A percentile compares a stretch with the other conserved stretches of the same genome.
Evolutionary conservation across 2,329 filamentous ascomycete species (phyloP).

Genomic region (Diaporthe ilicicola): DNA sequence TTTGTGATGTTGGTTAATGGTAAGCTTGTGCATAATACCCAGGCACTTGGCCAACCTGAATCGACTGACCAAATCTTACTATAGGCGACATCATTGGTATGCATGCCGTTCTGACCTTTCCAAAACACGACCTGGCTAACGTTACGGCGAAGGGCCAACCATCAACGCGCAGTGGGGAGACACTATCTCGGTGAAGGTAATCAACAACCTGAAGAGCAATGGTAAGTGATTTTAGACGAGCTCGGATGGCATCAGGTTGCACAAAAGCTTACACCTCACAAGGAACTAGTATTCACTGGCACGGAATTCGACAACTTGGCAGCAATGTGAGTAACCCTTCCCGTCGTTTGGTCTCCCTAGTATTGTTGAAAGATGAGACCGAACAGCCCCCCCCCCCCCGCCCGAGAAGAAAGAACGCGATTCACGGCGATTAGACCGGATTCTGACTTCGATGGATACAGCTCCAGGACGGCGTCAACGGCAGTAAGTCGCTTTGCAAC

Average conservation of each 20-base stretch:
- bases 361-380: not conserved
- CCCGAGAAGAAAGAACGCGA: no score
- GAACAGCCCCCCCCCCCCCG: no score
- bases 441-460: conserved; percentile 29
- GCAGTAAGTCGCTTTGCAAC: conserved; percentile 31
- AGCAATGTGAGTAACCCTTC: conserved; percentile 39
- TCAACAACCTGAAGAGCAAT: conserved; percentile 67
- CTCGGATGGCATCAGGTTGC: not conserved
- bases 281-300: conserved; percentile 58
- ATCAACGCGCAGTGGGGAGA: conserved; percentile 64
- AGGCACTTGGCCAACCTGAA: conserved; percentile 12
- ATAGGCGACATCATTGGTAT: conserved; percentile 31
- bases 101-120: not conserved
- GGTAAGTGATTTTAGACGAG: conserved; percentile 36
- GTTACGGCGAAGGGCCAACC: conserved; percentile 52
- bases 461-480: conserved; percentile 56
- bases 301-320: conserved; percentile 54
- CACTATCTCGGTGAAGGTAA: conserved; percentile 64
- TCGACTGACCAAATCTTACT: not conserved
- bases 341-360: no score
- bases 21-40: conserved; percentile 47
- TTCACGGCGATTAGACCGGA: not conserved
- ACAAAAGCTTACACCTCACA: conserved; percentile 18
- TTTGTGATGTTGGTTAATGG: conserved; percentile 59
- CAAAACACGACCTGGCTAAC: not conserved